phyloP scores from a whole-genome alignment of 2,329 filamentous ascomycete species.

The Mollisiaceae sp. region DNA sequence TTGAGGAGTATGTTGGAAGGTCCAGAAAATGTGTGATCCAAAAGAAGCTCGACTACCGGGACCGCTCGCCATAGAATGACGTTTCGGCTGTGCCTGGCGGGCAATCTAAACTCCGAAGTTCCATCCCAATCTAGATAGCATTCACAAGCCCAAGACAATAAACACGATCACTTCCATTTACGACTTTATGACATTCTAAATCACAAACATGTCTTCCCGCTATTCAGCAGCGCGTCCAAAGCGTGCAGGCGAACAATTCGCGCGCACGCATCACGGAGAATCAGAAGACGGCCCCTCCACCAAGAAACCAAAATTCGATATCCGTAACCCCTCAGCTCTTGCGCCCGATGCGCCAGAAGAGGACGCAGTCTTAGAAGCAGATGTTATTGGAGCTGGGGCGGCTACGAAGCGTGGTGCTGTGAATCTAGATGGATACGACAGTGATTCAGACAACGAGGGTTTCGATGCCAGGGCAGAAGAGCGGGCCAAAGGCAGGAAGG shows the following conservation, averaged over 20 bases:
- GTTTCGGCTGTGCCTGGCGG: slow-evolving; percentile 29
- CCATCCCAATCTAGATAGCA: slow-evolving; percentile 8
- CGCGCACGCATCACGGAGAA: slow-evolving; percentile 72
- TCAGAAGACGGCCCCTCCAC: slow-evolving; percentile 49
- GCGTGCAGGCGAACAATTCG: slow-evolving; percentile 80
- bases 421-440: slow-evolving; percentile 96
- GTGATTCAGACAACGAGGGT: slow-evolving; percentile 89
- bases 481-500: slow-evolving; percentile 50
- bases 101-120: slow-evolving; percentile 28
- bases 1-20: slow-evolving; percentile 3
- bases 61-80: slow-evolving; percentile 29
- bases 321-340: slow-evolving; percentile 91
- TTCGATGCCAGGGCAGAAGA: slow-evolving; percentile 77
- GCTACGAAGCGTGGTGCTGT: slow-evolving; percentile 90
- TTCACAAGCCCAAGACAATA: not conserved
- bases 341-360: slow-evolving; percentile 80
- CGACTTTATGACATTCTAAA: slow-evolving; percentile 8
- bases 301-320: slow-evolving; percentile 90
- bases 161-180: not conserved
- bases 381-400: slow-evolving; percentile 81
- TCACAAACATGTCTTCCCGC: slow-evolving; percentile 57
- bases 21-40: slow-evolving; percentile 8
- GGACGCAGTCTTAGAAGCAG: slow-evolving; percentile 81
- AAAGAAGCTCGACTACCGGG: slow-evolving; percentile 20
- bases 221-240: slow-evolving; percentile 77